A percentile compares a stretch with the other conserved stretches of the same genome.
These are phyloP conservation scores for Fusarium protoensiforme DNA, from an alignment of 2,329 filamentous ascomycete genomes.

Conservation along the genomic window DNA sequence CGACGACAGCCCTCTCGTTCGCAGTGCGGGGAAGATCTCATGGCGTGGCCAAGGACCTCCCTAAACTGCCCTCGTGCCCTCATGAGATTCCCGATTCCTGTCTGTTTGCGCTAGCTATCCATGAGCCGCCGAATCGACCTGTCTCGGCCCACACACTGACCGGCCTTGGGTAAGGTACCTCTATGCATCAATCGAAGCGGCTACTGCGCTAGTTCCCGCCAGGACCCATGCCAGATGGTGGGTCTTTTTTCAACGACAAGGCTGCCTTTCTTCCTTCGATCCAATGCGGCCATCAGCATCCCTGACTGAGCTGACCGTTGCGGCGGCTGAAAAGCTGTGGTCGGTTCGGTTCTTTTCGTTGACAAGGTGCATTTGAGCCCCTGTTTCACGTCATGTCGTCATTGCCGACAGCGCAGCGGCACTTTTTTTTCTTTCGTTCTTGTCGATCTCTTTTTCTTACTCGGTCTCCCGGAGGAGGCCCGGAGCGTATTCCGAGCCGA, in stretches of 20 bases:
- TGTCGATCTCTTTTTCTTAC: background rate
- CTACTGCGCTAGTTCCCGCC: conserved; percentile 47
- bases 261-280: conserved; percentile 1
- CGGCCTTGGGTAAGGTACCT: conserved; percentile 12
- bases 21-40: conserved; percentile 13
- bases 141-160: conserved; percentile 21
- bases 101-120: conserved; percentile 11
- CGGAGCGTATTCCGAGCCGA: conserved; percentile 28
- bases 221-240: no score
- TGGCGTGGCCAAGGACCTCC: conserved; percentile 15
- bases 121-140: conserved; percentile 23
- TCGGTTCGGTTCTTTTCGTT: background rate
- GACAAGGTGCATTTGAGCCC: background rate
- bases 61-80: conserved; percentile 17
- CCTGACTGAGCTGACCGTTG: conserved; percentile 13
- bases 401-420: background rate
- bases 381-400: background rate
- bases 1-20: background rate
- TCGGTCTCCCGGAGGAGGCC: background rate
- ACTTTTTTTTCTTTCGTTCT: background rate
- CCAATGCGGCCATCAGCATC: background rate
- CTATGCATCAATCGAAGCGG: conserved; percentile 47
- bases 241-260: conserved; percentile 41
- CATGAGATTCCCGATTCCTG: conserved; percentile 7
- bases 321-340: background rate